Base-by-base conservation (phyloP, 23 red algal genomes). In the Gracilaria domingensis region DNA sequence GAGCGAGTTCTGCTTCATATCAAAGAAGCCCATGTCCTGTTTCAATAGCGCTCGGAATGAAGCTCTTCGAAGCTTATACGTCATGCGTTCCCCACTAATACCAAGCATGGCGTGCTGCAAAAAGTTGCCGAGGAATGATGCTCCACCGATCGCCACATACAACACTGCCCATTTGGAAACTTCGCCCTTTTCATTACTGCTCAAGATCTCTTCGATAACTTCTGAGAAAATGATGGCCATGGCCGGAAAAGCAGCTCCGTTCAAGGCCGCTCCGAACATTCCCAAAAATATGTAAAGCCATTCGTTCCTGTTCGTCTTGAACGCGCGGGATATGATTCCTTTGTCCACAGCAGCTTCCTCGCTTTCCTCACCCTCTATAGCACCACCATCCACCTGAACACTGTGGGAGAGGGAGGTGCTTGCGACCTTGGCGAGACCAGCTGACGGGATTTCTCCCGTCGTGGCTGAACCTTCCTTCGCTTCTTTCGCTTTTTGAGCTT, bases 21-120 rank as follows among this genome's bases (percentile, higher is more conserved):
- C 96, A 76, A 98, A 98, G 56, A 91, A 98, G 11, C 88, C 92
- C 76, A 98, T 87, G 20, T 98, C 97, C 61, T 99, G 97, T 56
- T 75, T 87, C 66, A 99, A 55, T 29, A 99, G 49, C n/a, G 89
- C 90, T 42, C 81, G 60, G 79, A 99, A 99, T 12, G 91, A 51
- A 51, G 51, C 56, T 35, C 56, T 72, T 32, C 97, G 79, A 34
- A 99, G 69, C 47, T 95, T 91, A 21, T 66, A 51, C 12, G 97
- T 93, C 82, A 99, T 76, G 37, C 83, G 91, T 59, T 99, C 97
- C n/a, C 97, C 94, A 48, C 94, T 89, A 35, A 95, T 86, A 38
- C 94, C 94, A 50, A 99, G 85, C 26, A 93, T 44, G 8, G 83
- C 42, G 9, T 84, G 36, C 80, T 96, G 94, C 24, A 81, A 32